A percentile compares a stretch with the other conserved stretches of the same genome.
Conservation (phyloP, 2,329 filamentous ascomycete genomes). For the Colletotrichum sp. region DNA sequence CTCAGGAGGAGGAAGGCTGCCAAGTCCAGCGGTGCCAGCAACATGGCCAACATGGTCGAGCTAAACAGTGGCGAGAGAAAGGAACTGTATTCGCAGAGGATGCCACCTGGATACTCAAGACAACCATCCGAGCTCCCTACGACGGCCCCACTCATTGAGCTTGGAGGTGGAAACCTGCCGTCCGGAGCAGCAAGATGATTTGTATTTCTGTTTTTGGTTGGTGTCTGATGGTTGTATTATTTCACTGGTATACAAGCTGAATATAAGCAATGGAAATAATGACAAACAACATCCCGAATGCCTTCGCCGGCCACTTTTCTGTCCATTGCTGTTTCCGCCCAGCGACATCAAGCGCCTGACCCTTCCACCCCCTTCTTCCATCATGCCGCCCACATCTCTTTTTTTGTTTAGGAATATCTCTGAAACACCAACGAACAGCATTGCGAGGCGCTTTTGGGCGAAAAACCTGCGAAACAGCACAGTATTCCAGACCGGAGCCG, state of each 20-base stretch:
- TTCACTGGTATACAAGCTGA: fast-evolving
- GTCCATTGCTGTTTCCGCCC: neutral
- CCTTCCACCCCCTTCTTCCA: neutral
- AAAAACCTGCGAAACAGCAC: neutral
- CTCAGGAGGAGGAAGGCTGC: neutral
- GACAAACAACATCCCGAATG: neutral
- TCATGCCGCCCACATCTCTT: neutral
- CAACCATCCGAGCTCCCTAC: neutral
- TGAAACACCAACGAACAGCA: neutral
- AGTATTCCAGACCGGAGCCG: neutral
- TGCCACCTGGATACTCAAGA: neutral
- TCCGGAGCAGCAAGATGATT: neutral
- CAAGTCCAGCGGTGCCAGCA: neutral
- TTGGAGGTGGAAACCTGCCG: neutral
- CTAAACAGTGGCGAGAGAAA: neutral
- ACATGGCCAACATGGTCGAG: neutral
- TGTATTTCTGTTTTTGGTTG: neutral
- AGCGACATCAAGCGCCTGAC: neutral
- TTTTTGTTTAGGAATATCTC: fast-evolving
- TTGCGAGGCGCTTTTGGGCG: fast-evolving
- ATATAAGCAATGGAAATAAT: neutral
- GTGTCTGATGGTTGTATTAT: neutral
- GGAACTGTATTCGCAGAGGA: neutral
- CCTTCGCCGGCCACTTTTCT: neutral
- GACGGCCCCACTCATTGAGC: neutral